Percentiles rank a stretch among this genome's conserved stretches.
These are phyloP conservation scores for Leptosphaerulina australis DNA, from an alignment of 2,329 filamentous ascomycete genomes.

Conservation along the genomic window DNA sequence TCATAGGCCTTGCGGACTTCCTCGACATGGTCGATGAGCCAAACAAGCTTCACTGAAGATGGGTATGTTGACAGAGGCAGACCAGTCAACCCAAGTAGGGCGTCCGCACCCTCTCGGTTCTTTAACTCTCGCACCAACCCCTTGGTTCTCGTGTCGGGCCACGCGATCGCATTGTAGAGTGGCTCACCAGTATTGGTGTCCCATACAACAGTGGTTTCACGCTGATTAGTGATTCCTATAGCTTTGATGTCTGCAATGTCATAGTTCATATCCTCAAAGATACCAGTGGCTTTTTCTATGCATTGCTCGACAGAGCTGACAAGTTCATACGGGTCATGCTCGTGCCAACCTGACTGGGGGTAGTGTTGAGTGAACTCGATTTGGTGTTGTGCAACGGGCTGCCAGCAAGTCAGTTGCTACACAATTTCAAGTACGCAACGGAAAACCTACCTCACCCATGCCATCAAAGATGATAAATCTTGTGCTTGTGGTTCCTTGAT, in stretches of 20 bases:
- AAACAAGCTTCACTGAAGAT: constrained; percentile 82
- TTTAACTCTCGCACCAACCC: constrained; percentile 79
- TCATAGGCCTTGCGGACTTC: constrained; percentile 77
- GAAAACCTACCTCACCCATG: constrained; percentile 57
- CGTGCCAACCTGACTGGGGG: constrained; percentile 87
- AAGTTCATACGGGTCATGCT: constrained; percentile 82
- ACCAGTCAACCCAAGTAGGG: constrained; percentile 73
- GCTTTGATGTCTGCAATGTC: constrained; percentile 71
- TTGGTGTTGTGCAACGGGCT: constrained; percentile 81
- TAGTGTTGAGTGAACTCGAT: constrained; percentile 86
- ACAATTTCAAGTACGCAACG: not conserved
- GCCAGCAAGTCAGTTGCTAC: constrained; percentile 2
- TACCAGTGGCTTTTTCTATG: constrained; percentile 74
- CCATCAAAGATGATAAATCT: constrained; percentile 90
- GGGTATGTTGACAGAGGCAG: constrained; percentile 88
- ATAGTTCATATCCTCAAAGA: constrained; percentile 74
- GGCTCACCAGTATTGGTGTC: constrained; percentile 80
- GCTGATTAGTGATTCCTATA: constrained; percentile 87
- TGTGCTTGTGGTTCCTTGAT: constrained; percentile 88
- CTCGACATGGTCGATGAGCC: constrained; percentile 76
- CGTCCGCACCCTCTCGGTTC: constrained; percentile 68
- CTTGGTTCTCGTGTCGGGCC: constrained; percentile 81
- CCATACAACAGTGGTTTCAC: constrained; percentile 87
- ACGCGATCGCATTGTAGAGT: constrained; percentile 84
- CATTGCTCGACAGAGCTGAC: constrained; percentile 77